Evolutionary conservation across 1,284 basidiomycete species (phyloP), one percentile per base, ranked within the genome.

Genomic region (Chondrostereum purpureum): DNA sequence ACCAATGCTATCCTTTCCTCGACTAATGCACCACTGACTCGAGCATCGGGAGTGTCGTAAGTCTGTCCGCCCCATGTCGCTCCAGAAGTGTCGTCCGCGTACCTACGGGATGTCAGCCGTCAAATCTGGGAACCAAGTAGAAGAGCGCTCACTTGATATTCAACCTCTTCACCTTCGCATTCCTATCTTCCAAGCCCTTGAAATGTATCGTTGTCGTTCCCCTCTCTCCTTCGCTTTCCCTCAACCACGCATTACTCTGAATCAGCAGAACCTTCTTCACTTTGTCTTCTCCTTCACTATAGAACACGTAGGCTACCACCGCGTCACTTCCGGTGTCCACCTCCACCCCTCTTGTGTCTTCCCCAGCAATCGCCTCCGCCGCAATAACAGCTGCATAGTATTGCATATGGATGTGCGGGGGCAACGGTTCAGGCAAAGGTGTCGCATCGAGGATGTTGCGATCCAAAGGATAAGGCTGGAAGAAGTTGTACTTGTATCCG

Each of bases 41-140:
- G 65, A 0, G 68, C 79, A 49, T 78, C 64, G 23, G 52, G 39
- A 0, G 78, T 83, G 58, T 83, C 82, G 47, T 77, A 84, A 2
- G 71, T 77, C 58, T 80, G 78, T 2, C 80, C 80, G 42, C 72
- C 81, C 79, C 79, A 83, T 0, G 68, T 78, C 44, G 83, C 44
- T 23, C 75, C 75, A 35, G 64, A 61, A 1, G 65, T 68, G 50
- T 77, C 78, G 52, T 82, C 77, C 13, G 79, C 77, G 51, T 75
- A 69, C 22, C 77, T 74, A 33, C n/a, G n/a, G n/a, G n/a, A n/a
- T n/a, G n/a, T n/a, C n/a, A n/a, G n/a, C n/a, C n/a, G n/a, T n/a
- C n/a, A n/a, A n/a, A n/a, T n/a, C n/a, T n/a, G n/a, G n/a, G n/a
- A n/a, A n/a, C n/a, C n/a, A n/a, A n/a, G n/a, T n/a, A n/a, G n/a